These are phyloP conservation scores for Rubus idaeus DNA, from an alignment of 306 rosid genomes.

Conservation along the genomic window DNA sequence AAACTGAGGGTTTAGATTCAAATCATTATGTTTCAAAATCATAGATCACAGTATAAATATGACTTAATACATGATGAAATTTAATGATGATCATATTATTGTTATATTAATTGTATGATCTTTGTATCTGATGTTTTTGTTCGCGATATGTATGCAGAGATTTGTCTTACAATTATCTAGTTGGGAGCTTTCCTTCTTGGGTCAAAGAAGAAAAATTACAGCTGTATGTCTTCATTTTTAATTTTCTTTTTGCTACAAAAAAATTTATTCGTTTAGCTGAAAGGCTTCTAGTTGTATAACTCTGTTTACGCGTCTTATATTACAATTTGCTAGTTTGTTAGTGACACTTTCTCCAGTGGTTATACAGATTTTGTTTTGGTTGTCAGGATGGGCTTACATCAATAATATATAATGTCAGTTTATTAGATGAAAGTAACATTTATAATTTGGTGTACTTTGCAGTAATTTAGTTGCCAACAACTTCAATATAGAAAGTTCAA, in stretches of 20 bases:
- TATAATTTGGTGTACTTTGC: conserved; percentile 33
- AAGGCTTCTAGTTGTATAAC: not conserved
- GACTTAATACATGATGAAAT: not conserved
- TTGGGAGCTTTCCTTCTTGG: conserved; percentile 82
- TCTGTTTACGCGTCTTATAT: not conserved
- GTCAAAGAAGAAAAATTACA: conserved; percentile 42
- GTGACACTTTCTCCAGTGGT: not conserved
- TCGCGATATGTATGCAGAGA: conserved; percentile 57
- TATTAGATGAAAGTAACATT: conserved; percentile 20
- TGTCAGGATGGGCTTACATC: not conserved
- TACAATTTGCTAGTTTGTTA: not conserved
- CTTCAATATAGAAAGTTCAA: conserved; percentile 45
- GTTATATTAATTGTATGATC: not conserved
- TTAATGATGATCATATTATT: not conserved
- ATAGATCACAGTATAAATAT: not conserved
- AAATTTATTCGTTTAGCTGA: not conserved
- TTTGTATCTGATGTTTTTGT: not conserved
- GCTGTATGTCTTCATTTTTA: conserved; percentile 43
- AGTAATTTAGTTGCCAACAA: conserved; percentile 83
- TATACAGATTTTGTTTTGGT: not conserved
- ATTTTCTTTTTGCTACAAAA: not conserved
- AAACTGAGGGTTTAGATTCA: conserved; percentile 8
- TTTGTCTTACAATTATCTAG: conserved; percentile 69
- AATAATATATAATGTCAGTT: no score
- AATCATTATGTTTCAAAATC: not conserved